phyloP scores from a whole-genome alignment of 73 alveolate species.

The Symbiodinium pilosum region DNA sequence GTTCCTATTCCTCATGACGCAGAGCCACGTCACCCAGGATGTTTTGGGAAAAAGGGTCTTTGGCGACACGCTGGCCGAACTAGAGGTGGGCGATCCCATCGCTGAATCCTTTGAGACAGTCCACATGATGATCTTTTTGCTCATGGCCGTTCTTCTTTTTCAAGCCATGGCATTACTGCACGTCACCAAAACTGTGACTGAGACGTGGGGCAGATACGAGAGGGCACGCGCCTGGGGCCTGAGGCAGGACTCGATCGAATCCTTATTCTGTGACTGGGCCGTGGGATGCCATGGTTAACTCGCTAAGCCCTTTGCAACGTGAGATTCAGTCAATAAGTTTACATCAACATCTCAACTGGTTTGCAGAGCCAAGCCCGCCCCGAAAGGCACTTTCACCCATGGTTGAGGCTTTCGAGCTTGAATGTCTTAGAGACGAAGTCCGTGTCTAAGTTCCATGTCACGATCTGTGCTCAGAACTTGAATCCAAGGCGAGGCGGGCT shows the following conservation, averaged over 20 bases:
- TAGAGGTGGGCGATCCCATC: slow-evolving; percentile 48
- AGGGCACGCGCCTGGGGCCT: slow-evolving; percentile 66
- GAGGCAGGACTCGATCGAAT: slow-evolving; percentile 37
- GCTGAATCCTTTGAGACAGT: slow-evolving; percentile 93
- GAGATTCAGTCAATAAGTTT: too few relatives aligned
- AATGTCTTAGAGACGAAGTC: too few relatives aligned
- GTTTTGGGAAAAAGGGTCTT: slow-evolving; percentile 40
- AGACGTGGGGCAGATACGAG: slow-evolving; percentile 90
- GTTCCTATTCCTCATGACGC: slow-evolving; percentile 82
- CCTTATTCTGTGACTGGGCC: neutral
- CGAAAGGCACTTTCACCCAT: too few relatives aligned
- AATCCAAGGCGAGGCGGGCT: slow-evolving; percentile 45
- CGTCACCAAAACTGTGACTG: slow-evolving; percentile 56
- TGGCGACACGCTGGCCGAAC: slow-evolving; percentile 21
- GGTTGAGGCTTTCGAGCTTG: too few relatives aligned
- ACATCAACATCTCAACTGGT: too few relatives aligned
- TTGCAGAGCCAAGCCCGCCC: too few relatives aligned
- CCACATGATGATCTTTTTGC: slow-evolving; percentile 81
- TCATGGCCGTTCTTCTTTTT: slow-evolving; percentile 73
- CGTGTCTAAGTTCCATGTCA: too few relatives aligned
- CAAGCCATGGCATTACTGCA: slow-evolving; percentile 93
- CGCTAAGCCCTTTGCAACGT: too few relatives aligned
- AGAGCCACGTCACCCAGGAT: slow-evolving; percentile 57
- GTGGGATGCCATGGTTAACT: neutral
- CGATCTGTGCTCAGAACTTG: too few relatives aligned